Evolutionary conservation across 768 basidiomycete genomes (phyloP), one percentile per base, ranked within the genome.

Genomic region (Boletales sp.): DNA sequence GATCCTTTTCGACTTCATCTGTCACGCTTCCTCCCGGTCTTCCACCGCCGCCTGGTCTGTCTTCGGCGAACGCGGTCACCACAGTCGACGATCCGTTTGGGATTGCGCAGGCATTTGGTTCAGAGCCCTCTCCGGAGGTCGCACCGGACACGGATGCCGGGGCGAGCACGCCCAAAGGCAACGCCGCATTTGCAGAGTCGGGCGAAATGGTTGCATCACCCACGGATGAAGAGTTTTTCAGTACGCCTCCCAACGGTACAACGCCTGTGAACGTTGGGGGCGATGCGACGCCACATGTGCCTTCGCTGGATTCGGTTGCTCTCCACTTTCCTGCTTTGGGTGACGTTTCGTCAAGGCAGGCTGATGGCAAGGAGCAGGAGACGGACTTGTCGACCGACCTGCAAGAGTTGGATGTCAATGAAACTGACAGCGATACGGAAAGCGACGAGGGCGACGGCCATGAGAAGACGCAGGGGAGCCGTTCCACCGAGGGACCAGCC

Each of bases 381-480:
- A 83, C 82, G 0, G 81, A 86, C 51, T 64, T 88, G 13, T 70
- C 64, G 7, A 56, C 76, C n/a, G 64, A 72, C 39, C 69, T 84
- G 11, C 77, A 80, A 49, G 84, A 88, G 40, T 59, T 88, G 48
- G 83, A 83, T 17, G 67, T 74, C 10, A 67, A 78, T 3, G 83
- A 81, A 12, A 72, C 78, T 13, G 84, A 84, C 48, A 78, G 74
- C 34, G 77, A 79, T 45, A 72, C 65, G 21, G 76, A 78, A 36
- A 82, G 84, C 31, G 71, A 76, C 13, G 74, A 56, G 24, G 56
- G 71, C 37, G 69, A 56, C 8, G 73, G 74, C 35, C 73, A 73
- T 38, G 62, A 67, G 40, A 54, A 52, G 40, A 19, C 53, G 15
- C 50, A 51, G 31, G 63, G 61, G 43, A 55, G 56, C 32, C 59